Conservation (phyloP, 345 rosid species). For the Streptanthus diversifolius region DNA sequence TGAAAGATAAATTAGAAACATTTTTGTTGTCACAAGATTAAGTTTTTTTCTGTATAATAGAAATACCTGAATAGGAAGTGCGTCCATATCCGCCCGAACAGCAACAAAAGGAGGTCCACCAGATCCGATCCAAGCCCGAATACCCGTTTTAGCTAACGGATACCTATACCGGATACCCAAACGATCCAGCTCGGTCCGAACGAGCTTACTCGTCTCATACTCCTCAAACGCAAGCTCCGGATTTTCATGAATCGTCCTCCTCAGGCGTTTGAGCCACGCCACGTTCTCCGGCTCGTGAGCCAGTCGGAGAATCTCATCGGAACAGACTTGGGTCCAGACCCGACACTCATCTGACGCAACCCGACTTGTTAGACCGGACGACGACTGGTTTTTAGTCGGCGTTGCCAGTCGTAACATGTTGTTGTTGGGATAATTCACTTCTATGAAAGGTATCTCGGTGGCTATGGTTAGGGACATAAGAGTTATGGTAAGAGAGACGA, state of each 20-base stretch:
- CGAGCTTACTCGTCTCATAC: constrained; percentile 53
- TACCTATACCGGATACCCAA: constrained; percentile 48
- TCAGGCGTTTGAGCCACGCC: constrained; percentile 49
- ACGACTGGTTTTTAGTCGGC: constrained; percentile 24
- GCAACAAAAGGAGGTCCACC: constrained; percentile 77
- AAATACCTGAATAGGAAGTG: constrained; percentile 68
- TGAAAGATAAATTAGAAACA: background rate
- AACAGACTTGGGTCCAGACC: constrained; percentile 25
- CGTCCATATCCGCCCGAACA: constrained; percentile 82
- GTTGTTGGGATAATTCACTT: constrained; percentile 14
- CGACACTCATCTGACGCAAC: constrained; percentile 19
- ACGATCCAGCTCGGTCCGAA: constrained; percentile 53
- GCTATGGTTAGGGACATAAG: background rate
- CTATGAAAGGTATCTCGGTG: constrained; percentile 18
- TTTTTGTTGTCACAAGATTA: no score
- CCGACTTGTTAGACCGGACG: background rate
- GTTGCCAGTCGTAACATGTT: constrained; percentile 1
- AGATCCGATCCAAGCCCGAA: constrained; percentile 70
- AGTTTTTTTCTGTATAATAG: background rate
- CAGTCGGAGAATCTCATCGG: constrained; percentile 34
- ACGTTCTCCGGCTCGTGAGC: constrained; percentile 46
- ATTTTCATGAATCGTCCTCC: constrained; percentile 69
- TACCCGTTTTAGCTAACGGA: constrained; percentile 71
- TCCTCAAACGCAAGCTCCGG: constrained; percentile 82
- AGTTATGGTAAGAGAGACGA: background rate